Base-by-base conservation (phyloP, 2,329 filamentous ascomycete species). In the Penicillium oxalicum region DNA sequence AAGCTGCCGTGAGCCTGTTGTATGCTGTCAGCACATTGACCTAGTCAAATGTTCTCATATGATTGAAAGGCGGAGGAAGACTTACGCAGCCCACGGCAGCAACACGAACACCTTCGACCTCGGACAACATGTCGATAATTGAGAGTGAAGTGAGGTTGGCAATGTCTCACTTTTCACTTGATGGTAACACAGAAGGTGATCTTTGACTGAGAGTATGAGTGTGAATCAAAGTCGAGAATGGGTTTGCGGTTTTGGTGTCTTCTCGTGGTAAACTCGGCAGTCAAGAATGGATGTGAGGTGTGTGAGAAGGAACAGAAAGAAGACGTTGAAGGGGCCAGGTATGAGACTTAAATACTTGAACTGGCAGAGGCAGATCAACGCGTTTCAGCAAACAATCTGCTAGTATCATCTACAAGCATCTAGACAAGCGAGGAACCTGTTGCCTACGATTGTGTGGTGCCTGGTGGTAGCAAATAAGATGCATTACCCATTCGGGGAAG, bases 21-120 rank as follows among this genome's bases (percentile, higher is more conserved):
- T 39, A 41, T 26, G 2, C 34, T 32, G 54, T 56, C 51, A 58
- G 51, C 45, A 54, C 46, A 32, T 3, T 32, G 8, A 8, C 8
- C 29, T 32, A 8, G 7, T 32, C 1, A 7, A 39, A 29, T 9
- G 4, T 38, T 9, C 8, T 11, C 13, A 12, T 37, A 35, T 12
- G 26, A 25, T 12, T 35, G 32, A 24, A 24, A 25, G 9, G 5
- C 29, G 11, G 11, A 11, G 7, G 8, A 35, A 43, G 26, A 74
- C 85, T 70, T 74, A 91, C 87, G 66, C 91, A 95, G 60, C 91
- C 91, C 75, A 95, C 87, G 5, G 95, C 74, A 18, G 90, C 91
- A 53, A 96, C 77, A 48, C 89, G 83, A 51, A 95, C 18, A 0
- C 27, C 28, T 1, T 27, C 24, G 32, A 40, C 9, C 11, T 45